A percentile compares a stretch with the other conserved stretches of the same genome.
Evolutionary conservation across 176 grass and related monocot genomes (phyloP).

Genomic region (Avena insularis): DNA sequence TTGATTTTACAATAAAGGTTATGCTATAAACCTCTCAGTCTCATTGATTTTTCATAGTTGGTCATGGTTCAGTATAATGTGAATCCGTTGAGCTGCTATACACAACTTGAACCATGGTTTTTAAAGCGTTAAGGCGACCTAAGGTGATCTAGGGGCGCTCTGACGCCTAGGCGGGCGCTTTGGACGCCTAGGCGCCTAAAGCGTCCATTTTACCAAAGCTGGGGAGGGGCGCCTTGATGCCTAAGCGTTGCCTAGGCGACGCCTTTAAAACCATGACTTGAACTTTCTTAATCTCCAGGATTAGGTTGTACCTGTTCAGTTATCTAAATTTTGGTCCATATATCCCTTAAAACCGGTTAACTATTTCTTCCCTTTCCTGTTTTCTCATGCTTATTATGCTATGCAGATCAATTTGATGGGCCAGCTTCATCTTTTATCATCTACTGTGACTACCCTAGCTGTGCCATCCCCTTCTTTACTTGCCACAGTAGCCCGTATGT

Average conservation of each 20-base stretch:
- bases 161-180: too few relatives aligned
- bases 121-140: too few relatives aligned
- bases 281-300: not conserved
- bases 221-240: too few relatives aligned
- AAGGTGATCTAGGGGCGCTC: too few relatives aligned
- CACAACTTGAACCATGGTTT: not conserved
- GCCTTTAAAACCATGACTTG: not conserved
- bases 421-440: constrained; percentile 99
- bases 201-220: too few relatives aligned
- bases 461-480: constrained; percentile 97
- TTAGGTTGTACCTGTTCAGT: constrained; percentile 21
- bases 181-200: too few relatives aligned
- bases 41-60: not conserved
- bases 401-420: constrained; percentile 95
- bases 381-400: constrained; percentile 47
- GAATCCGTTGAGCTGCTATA: not conserved
- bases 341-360: not conserved
- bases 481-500: constrained; percentile 94
- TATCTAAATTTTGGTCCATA: constrained; percentile 32
- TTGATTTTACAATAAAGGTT: constrained; percentile 77
- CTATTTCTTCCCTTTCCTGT: constrained; percentile 8
- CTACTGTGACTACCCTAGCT: constrained; percentile 93
- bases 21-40: constrained; percentile 13
- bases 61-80: constrained; percentile 5
- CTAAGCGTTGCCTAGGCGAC: too few relatives aligned